phyloP scores from a whole-genome alignment of 2,329 filamentous ascomycete genomes.

The Hypocrella siamensis region DNA sequence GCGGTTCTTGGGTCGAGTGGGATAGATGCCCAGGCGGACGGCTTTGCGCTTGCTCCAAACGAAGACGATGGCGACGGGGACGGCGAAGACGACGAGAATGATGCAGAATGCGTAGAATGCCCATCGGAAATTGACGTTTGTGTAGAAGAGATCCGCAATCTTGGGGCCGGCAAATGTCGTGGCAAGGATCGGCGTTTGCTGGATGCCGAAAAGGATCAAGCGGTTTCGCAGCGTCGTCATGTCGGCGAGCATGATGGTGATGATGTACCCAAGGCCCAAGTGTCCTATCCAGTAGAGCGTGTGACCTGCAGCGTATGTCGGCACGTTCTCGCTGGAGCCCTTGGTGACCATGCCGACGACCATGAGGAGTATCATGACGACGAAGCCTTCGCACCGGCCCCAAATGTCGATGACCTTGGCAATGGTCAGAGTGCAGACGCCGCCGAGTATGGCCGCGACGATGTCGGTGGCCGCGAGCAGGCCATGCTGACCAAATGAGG shows the following conservation, averaged over 20 bases:
- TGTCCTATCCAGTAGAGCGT: constrained; percentile 49
- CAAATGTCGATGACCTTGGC: constrained; percentile 35
- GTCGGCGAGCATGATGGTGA: constrained; percentile 26
- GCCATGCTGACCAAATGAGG: constrained; percentile 46
- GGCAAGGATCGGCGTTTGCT: constrained; percentile 26
- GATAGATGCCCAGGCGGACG: constrained; percentile 28
- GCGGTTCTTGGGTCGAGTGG: constrained; percentile 25
- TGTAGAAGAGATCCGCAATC: constrained; percentile 23
- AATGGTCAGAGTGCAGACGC: constrained; percentile 22
- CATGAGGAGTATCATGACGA: constrained; percentile 24
- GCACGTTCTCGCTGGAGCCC: constrained; percentile 40
- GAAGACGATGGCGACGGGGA: constrained; percentile 20
- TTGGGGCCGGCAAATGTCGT: constrained; percentile 27
- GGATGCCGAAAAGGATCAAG: constrained; percentile 24
- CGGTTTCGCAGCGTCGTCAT: constrained; percentile 26
- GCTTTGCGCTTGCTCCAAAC: constrained; percentile 27
- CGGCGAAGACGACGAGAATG: constrained; percentile 34
- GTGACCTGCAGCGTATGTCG: constrained; percentile 43
- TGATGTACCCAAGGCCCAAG: constrained; percentile 22
- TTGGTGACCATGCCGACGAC: constrained; percentile 45
- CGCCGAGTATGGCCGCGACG: constrained; percentile 31
- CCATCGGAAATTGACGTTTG: constrained; percentile 25
- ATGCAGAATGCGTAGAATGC: constrained; percentile 48
- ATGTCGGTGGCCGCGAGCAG: constrained; percentile 51
- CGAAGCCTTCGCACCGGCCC: constrained; percentile 30